Conservation (phyloP, 352 stramenopile species). For the Phytopythium helicoides region DNA sequence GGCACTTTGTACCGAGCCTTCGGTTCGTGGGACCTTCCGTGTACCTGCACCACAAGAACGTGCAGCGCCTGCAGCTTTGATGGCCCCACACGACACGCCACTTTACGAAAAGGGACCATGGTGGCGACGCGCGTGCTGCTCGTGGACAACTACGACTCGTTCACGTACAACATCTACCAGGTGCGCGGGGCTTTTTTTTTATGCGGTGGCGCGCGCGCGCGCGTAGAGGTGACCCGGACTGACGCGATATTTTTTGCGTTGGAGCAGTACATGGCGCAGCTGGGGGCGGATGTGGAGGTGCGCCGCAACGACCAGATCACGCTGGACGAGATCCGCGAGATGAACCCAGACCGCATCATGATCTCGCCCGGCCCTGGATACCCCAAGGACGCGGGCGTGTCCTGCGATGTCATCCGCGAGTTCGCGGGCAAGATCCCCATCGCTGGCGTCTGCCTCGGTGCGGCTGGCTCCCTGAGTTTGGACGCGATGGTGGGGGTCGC, state of each 20-base stretch:
- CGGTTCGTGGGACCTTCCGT: no score
- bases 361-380: conserved; percentile 85
- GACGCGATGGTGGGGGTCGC: no score
- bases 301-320: conserved; percentile 85
- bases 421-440: conserved; percentile 85
- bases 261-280: conserved; percentile 77
- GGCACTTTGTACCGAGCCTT: no score
- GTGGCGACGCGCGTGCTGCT: conserved; percentile 74
- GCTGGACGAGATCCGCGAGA: conserved; percentile 68
- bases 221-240: no score
- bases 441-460: conserved; percentile 75
- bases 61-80: background rate
- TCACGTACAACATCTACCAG: conserved; percentile 91
- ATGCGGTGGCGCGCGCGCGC: background rate
- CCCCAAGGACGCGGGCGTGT: conserved; percentile 80
- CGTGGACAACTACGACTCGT: conserved; percentile 91
- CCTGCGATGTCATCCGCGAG: conserved; percentile 77
- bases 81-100: background rate
- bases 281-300: conserved; percentile 78
- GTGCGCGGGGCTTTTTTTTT: conserved; percentile 20
- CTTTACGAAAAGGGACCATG: conserved; percentile 3
- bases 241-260: background rate
- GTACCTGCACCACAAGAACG: no score
- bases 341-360: conserved; percentile 84
- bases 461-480: no score